phyloP scores from a whole-genome alignment of 805 yeast species.

The Tetrapisispora namnaoensis region DNA sequence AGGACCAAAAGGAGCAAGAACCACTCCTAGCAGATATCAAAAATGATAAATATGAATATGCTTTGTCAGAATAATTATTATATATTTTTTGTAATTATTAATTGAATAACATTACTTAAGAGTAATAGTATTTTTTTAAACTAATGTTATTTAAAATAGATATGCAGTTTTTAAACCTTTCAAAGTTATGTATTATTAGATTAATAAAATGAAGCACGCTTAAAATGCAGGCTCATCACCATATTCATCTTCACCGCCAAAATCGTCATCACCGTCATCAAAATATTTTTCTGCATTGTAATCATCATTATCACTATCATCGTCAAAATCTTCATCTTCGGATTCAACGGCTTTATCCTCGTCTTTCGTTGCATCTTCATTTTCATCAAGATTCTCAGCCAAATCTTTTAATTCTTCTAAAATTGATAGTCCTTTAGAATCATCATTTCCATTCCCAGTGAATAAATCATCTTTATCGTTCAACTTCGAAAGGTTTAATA shows the following conservation, averaged over 20 bases:
- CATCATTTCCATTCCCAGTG: conserved; percentile 23
- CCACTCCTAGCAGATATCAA: conserved; percentile 1
- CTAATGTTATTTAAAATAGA: neutral
- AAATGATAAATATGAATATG: neutral
- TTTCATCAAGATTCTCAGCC: conserved; percentile 41
- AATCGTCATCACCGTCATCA: conserved; percentile 50
- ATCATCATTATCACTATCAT: conserved; percentile 49
- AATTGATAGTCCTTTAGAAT: conserved; percentile 28
- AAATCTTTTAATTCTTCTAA: conserved; percentile 40
- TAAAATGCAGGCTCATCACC: conserved; percentile 21
- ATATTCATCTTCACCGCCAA: conserved; percentile 39
- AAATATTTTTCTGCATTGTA: conserved; percentile 55
- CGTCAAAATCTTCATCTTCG: conserved; percentile 49
- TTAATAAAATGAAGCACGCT: neutral
- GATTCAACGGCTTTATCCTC: conserved; percentile 33
- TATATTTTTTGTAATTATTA: neutral
- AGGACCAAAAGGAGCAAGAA: conserved; percentile 14
- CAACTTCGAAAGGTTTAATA: conserved; percentile 34
- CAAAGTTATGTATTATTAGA: neutral
- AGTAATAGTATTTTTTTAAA: no score
- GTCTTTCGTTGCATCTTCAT: conserved; percentile 26
- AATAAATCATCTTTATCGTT: conserved; percentile 22
- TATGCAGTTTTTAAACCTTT: neutral
- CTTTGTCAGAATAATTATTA: neutral
- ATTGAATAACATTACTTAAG: no score